Evolutionary conservation across 1,139 yeast species (phyloP).

Genomic region (Yamadazyma sp.): DNA sequence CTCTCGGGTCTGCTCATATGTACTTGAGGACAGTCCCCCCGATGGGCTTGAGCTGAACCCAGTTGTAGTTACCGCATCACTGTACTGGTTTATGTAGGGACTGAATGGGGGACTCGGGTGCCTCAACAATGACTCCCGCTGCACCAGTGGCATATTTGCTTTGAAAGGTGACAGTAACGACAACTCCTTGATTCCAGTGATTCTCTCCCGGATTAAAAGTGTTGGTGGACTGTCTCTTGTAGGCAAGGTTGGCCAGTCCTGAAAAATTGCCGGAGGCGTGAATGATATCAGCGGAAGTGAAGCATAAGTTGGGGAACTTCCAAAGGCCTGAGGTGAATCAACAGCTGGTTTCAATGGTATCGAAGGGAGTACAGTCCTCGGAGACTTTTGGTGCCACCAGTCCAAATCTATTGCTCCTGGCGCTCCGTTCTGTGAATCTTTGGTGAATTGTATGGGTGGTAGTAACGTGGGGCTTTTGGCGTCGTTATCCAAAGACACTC

Average conservation of each 20-base stretch:
- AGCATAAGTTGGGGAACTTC: neutral
- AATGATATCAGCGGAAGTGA: neutral
- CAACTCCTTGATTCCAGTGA: too few relatives aligned
- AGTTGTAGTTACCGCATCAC: too few relatives aligned
- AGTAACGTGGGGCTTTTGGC: neutral
- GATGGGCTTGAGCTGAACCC: too few relatives aligned
- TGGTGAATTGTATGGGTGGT: neutral
- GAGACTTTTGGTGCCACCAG: conserved; percentile 1
- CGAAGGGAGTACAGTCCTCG: neutral
- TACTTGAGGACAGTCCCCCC: too few relatives aligned
- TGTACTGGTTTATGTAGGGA: too few relatives aligned
- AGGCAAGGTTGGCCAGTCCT: neutral
- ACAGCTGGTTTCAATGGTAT: neutral
- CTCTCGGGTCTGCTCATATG: too few relatives aligned
- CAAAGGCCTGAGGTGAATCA: neutral
- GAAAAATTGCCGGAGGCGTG: neutral
- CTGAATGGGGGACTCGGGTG: too few relatives aligned
- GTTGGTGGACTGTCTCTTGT: neutral
- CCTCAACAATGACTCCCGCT: too few relatives aligned
- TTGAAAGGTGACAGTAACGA: too few relatives aligned
- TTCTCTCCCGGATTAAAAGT: neutral
- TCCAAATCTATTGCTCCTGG: too few relatives aligned
- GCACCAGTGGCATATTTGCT: too few relatives aligned
- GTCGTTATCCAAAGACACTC: neutral
- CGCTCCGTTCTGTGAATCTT: neutral